A percentile compares a stretch with the other conserved stretches of the same genome.
phyloP scores from a whole-genome alignment of 257 asterid species.

The Solanum pennellii region DNA sequence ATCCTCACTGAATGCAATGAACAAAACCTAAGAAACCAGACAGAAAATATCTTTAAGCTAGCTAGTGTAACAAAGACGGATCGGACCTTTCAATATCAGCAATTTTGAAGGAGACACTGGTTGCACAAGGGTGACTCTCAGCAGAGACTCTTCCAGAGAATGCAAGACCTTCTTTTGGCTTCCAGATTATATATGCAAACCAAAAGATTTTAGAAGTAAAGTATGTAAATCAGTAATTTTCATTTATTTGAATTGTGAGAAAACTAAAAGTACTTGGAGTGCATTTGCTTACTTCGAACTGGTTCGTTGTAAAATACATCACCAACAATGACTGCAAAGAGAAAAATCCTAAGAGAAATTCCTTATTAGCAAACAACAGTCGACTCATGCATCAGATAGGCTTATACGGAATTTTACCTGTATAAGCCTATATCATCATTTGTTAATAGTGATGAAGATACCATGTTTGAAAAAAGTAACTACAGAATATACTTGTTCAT shows the following conservation, averaged over 20 bases:
- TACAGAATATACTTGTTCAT: not conserved
- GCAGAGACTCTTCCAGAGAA: constrained; percentile 52
- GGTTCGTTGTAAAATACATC: not conserved
- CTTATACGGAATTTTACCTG: constrained; percentile 38
- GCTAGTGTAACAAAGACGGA: constrained; percentile 19
- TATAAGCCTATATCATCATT: not conserved
- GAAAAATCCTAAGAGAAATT: constrained; percentile 9
- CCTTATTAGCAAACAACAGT: not conserved
- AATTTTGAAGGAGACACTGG: constrained; percentile 54
- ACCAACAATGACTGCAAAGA: not conserved
- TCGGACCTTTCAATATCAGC: constrained; percentile 81
- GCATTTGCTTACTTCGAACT: not conserved
- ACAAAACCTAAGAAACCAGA: constrained; percentile 2
- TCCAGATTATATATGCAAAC: constrained; percentile 14
- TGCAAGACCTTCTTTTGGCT: constrained; percentile 76
- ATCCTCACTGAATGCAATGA: constrained; percentile 42
- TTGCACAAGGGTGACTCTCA: constrained; percentile 71
- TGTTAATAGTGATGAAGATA: not conserved
- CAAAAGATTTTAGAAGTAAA: not conserved
- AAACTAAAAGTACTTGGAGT: not conserved
- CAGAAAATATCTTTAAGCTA: constrained; percentile 3
- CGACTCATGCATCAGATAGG: not conserved
- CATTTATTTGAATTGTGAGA: not conserved
- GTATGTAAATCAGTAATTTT: not conserved
- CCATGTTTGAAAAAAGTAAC: not conserved